phyloP scores from a whole-genome alignment of 208 protist species.

The Acanthamoeba quina region DNA sequence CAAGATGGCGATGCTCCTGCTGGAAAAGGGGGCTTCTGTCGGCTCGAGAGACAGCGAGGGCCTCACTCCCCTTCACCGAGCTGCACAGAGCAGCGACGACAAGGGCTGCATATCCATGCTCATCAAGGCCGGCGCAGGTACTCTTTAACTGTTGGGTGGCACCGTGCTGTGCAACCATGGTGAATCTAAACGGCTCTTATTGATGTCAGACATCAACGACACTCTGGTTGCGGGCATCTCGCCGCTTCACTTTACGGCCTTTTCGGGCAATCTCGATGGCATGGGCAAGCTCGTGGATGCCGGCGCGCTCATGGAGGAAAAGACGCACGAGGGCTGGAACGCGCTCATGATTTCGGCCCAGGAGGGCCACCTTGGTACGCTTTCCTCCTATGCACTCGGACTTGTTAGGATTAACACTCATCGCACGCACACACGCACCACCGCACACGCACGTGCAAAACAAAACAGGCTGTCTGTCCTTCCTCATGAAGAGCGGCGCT shows the following conservation, averaged over 20 bases:
- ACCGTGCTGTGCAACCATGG: background rate
- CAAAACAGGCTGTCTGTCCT: constrained; percentile 32
- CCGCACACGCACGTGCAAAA: too few species aligned
- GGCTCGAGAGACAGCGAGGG: constrained; percentile 47
- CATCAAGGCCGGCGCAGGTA: constrained; percentile 44
- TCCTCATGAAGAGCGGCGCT: constrained; percentile 50
- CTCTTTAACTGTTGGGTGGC: background rate
- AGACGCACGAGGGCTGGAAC: constrained; percentile 63
- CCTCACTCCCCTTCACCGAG: constrained; percentile 53
- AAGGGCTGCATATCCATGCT: constrained; percentile 22
- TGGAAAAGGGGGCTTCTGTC: background rate
- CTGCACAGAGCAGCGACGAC: constrained; percentile 56
- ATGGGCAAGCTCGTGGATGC: constrained; percentile 42
- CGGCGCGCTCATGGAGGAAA: constrained; percentile 17
- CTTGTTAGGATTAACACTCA: too few species aligned
- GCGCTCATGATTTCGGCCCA: constrained; percentile 59
- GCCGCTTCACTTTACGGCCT: constrained; percentile 66
- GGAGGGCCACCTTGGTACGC: constrained; percentile 57
- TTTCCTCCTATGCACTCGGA: too few species aligned
- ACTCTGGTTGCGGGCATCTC: constrained; percentile 39
- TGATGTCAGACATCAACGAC: constrained; percentile 46
- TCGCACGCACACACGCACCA: too few species aligned
- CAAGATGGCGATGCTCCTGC: background rate
- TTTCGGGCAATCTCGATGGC: constrained; percentile 46
- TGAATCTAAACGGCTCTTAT: background rate